Evolutionary conservation across 352 stramenopile species (phyloP).

Genomic region (Phytophthora meadii): DNA sequence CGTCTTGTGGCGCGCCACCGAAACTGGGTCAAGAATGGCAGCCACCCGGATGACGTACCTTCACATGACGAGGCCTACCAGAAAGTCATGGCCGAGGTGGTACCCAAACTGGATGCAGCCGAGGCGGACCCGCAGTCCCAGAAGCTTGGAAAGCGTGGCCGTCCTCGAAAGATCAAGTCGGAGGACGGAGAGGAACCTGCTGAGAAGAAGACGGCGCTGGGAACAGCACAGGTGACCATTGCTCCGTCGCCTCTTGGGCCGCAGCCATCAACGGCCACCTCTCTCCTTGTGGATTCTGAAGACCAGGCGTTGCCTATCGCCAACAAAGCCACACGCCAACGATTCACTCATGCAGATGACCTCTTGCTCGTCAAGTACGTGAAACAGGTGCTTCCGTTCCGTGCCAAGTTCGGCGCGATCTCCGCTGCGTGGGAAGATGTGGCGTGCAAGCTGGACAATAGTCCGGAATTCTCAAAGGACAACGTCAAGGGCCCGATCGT

Average conservation of each 20-base stretch:
- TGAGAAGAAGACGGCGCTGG: slow-evolving; percentile 17
- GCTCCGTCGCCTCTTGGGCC: slow-evolving; percentile 28
- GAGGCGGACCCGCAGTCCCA: slow-evolving; percentile 28
- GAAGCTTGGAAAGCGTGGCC: slow-evolving; percentile 38
- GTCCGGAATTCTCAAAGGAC: slow-evolving; percentile 39
- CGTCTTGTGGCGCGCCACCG: slow-evolving; percentile 35
- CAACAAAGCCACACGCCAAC: slow-evolving; percentile 32
- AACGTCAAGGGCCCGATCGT: slow-evolving; percentile 41
- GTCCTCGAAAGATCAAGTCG: slow-evolving; percentile 31
- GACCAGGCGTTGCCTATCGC: slow-evolving; percentile 25
- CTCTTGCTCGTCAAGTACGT: slow-evolving; percentile 37
- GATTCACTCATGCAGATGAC: slow-evolving; percentile 41
- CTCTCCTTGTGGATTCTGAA: slow-evolving; percentile 28
- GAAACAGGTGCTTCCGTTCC: slow-evolving; percentile 39
- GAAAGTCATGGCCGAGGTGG: slow-evolving; percentile 36
- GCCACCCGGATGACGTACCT: slow-evolving; percentile 19
- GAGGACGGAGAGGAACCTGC: slow-evolving; percentile 1
- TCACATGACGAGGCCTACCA: slow-evolving; percentile 36
- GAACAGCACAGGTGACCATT: slow-evolving; percentile 15
- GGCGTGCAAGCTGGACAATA: slow-evolving; percentile 32
- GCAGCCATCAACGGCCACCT: slow-evolving; percentile 28
- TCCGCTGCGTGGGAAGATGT: slow-evolving; percentile 43
- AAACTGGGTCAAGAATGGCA: slow-evolving; percentile 35
- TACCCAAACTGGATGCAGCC: slow-evolving; percentile 39
- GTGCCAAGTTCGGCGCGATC: slow-evolving; percentile 44